These are phyloP conservation scores for Leishmania amazonensis DNA, from an alignment of 208 protist species.

Conservation along the genomic window DNA sequence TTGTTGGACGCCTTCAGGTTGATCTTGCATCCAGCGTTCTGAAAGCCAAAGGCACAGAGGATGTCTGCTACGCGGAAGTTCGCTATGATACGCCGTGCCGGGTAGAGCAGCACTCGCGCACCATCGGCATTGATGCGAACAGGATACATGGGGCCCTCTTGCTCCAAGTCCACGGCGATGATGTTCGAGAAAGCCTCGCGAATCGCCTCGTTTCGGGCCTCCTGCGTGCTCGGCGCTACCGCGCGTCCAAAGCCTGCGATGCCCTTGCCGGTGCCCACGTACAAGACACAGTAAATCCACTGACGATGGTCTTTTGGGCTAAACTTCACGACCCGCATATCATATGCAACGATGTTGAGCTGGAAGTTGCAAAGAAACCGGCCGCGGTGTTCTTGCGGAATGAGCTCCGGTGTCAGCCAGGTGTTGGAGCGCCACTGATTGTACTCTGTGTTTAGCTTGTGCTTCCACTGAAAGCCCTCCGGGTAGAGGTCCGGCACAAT, in stretches of 20 bases:
- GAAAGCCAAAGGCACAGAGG: constrained; percentile 94
- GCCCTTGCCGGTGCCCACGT: constrained; percentile 91
- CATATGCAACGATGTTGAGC: constrained; percentile 91
- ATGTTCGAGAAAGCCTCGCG: constrained; percentile 91
- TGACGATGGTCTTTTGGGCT: constrained; percentile 93
- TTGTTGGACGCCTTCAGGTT: constrained; percentile 86
- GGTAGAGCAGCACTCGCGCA: constrained; percentile 88
- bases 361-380: constrained; percentile 95
- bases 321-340: constrained; percentile 94
- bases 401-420: constrained; percentile 92
- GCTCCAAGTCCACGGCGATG: constrained; percentile 92
- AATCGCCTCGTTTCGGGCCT: constrained; percentile 92
- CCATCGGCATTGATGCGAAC: constrained; percentile 91
- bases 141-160: constrained; percentile 94
- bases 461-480: constrained; percentile 93
- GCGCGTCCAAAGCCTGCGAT: constrained; percentile 91
- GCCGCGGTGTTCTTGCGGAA: constrained; percentile 91
- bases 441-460: constrained; percentile 94
- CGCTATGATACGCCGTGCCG: constrained; percentile 88
- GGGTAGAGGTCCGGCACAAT: constrained; percentile 94
- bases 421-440: constrained; percentile 95
- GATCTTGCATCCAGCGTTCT: constrained; percentile 89
- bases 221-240: constrained; percentile 89
- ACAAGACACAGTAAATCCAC: constrained; percentile 94
- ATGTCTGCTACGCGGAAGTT: constrained; percentile 93